These are phyloP conservation scores for Claviceps sp. DNA, from an alignment of 2,329 filamentous ascomycete species.

Conservation along the genomic window DNA sequence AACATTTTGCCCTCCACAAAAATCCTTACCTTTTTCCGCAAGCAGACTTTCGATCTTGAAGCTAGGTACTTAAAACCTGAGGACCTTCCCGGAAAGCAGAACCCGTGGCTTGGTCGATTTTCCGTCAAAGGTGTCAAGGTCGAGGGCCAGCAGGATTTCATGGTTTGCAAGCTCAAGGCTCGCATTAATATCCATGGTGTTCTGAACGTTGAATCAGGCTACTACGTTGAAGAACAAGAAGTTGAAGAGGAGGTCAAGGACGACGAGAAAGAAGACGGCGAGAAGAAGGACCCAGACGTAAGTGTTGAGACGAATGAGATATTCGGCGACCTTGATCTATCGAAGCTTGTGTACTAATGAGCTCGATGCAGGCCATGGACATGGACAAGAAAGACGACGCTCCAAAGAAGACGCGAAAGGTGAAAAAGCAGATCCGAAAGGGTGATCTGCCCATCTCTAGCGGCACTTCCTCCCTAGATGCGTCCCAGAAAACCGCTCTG, in stretches of 20 bases:
- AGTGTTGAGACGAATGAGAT: slow-evolving; percentile 26
- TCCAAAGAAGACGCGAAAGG: slow-evolving; percentile 83
- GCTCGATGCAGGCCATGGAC: slow-evolving; percentile 57
- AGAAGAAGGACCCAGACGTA: slow-evolving; percentile 61
- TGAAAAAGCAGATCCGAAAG: slow-evolving; percentile 99
- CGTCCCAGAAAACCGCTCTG: slow-evolving; percentile 49
- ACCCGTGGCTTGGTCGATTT: slow-evolving; percentile 94
- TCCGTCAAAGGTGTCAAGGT: slow-evolving; percentile 96
- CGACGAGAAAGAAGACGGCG: slow-evolving; percentile 56
- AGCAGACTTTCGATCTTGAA: slow-evolving; percentile 93
- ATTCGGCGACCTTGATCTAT: not conserved
- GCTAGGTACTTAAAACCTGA: slow-evolving; percentile 86
- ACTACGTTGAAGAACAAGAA: slow-evolving; percentile 96
- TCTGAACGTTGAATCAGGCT: slow-evolving; percentile 90
- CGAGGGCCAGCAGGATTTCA: slow-evolving; percentile 88
- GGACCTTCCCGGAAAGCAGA: slow-evolving; percentile 72
- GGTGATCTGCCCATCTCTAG: slow-evolving; percentile 81
- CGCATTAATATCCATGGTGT: slow-evolving; percentile 93
- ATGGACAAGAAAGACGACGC: slow-evolving; percentile 58
- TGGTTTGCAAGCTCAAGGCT: slow-evolving; percentile 99
- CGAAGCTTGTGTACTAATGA: not conserved
- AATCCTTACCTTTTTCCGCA: slow-evolving; percentile 98
- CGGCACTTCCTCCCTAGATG: slow-evolving; percentile 69
- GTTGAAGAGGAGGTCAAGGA: slow-evolving; percentile 85
- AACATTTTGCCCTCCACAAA: slow-evolving; percentile 97